phyloP scores from a whole-genome alignment of 768 basidiomycete species.

The Leccinellum albellum region DNA sequence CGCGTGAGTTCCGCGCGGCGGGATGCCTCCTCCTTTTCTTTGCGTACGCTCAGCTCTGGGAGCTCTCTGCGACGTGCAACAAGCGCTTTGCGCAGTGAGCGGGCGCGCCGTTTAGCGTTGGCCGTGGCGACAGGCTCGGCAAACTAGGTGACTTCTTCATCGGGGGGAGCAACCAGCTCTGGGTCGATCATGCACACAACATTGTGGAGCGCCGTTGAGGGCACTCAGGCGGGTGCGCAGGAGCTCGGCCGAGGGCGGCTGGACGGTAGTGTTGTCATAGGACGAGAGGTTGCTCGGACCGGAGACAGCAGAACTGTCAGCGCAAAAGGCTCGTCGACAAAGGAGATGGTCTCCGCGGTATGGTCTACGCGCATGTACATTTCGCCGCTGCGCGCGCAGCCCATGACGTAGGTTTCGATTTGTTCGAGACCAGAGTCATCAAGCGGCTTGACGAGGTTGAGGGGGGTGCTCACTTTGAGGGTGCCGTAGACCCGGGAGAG shows the following conservation, averaged over 20 bases:
- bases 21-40: constrained; percentile 84
- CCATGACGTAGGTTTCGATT: constrained; percentile 90
- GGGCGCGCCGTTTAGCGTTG: constrained; percentile 69
- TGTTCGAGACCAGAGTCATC: constrained; percentile 59
- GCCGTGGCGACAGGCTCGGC: constrained; percentile 56
- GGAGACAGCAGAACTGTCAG: constrained; percentile 33
- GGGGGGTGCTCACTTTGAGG: constrained; percentile 73
- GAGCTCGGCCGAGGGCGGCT: constrained; percentile 70
- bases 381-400: constrained; percentile 82
- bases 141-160: constrained; percentile 50
- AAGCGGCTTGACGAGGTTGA: constrained; percentile 76
- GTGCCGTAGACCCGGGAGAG: constrained; percentile 90
- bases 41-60: constrained; percentile 74
- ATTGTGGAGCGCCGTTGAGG: constrained; percentile 63
- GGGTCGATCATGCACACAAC: too few relatives aligned
- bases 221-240: constrained; percentile 75
- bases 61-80: constrained; percentile 85
- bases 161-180: too few relatives aligned
- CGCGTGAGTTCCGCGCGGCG: constrained; percentile 65
- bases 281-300: constrained; percentile 15
- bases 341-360: constrained; percentile 74
- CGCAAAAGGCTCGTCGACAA: constrained; percentile 67
- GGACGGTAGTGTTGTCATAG: constrained; percentile 48
- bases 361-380: constrained; percentile 88
- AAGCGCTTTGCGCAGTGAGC: constrained; percentile 72